phyloP scores from a whole-genome alignment of 345 rosid species.

The Rubroshorea leprosula region DNA sequence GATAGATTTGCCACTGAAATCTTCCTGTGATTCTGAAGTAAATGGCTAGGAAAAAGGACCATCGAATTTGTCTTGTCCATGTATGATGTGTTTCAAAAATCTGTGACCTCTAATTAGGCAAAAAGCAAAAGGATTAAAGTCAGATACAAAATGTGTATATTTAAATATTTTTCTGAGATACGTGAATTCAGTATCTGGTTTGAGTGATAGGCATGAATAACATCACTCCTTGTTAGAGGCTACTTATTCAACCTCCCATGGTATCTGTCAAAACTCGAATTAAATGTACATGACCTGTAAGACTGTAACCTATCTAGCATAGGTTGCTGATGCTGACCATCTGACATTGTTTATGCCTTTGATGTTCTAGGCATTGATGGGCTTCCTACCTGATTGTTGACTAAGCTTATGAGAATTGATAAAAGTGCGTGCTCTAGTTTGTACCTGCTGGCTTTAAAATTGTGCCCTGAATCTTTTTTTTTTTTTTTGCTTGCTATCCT shows the following conservation, averaged over 20 bases:
- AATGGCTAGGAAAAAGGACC: not conserved
- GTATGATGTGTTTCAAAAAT: not conserved
- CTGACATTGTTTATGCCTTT: not conserved
- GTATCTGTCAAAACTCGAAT: not conserved
- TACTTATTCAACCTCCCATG: conserved; percentile 1
- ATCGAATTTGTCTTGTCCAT: not conserved
- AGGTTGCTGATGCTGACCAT: not conserved
- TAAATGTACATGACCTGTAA: not conserved
- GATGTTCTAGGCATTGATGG: too few relatives aligned
- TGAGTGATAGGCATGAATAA: not conserved
- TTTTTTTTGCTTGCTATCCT: conserved; percentile 3
- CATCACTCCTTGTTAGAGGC: not conserved
- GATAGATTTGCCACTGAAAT: conserved; percentile 5
- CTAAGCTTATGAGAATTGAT: conserved; percentile 3
- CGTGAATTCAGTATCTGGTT: not conserved
- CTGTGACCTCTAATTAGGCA: not conserved
- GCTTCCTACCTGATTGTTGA: conserved; percentile 2
- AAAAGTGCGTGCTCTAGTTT: conserved; percentile 1
- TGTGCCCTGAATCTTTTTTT: not conserved
- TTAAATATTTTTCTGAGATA: too few relatives aligned
- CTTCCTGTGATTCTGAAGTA: not conserved
- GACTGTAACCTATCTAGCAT: not conserved
- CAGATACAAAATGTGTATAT: not conserved
- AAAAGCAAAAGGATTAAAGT: not conserved
- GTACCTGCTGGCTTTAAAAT: not conserved